These are phyloP conservation scores for Eleusine indica DNA, from an alignment of 176 grass and related monocot species.

Conservation along the genomic window DNA sequence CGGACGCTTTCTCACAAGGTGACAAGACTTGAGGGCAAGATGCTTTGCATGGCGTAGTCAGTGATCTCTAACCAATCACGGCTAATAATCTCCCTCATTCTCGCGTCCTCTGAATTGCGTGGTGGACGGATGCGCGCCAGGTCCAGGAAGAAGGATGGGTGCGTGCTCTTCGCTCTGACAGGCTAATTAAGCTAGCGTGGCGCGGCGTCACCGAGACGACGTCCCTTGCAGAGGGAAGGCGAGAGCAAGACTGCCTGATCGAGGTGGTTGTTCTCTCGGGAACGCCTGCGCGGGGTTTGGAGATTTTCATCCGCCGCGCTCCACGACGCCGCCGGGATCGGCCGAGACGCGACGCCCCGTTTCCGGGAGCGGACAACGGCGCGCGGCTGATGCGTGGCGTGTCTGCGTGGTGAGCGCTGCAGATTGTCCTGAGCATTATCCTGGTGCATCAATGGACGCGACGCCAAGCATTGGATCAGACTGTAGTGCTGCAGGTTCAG, in stretches of 20 bases:
- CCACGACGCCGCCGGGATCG: slow-evolving; percentile 3
- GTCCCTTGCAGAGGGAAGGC: background rate
- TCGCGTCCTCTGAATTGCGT: too few relatives aligned
- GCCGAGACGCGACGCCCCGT: background rate
- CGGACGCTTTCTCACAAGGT: too few relatives aligned
- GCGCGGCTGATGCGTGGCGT: background rate
- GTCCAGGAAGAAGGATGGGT: too few relatives aligned
- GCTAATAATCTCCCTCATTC: too few relatives aligned
- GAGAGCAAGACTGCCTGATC: background rate
- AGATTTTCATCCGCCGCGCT: background rate
- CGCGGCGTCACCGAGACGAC: too few relatives aligned
- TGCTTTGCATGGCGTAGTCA: too few relatives aligned
- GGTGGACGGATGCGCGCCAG: too few relatives aligned
- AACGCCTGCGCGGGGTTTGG: background rate
- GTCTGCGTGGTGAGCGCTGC: background rate
- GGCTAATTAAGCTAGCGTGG: too few relatives aligned
- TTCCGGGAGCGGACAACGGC: background rate
- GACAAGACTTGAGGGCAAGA: too few relatives aligned
- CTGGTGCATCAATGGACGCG: slow-evolving; percentile 2
- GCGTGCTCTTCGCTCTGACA: too few relatives aligned
- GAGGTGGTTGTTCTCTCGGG: background rate
- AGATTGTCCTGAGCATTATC: background rate
- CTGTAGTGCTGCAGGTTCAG: background rate
- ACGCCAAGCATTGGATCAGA: background rate
- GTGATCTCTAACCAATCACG: too few relatives aligned